Conservation (phyloP, 495 filamentous ascomycete genomes). For the Trichoderma parareesei region DNA sequence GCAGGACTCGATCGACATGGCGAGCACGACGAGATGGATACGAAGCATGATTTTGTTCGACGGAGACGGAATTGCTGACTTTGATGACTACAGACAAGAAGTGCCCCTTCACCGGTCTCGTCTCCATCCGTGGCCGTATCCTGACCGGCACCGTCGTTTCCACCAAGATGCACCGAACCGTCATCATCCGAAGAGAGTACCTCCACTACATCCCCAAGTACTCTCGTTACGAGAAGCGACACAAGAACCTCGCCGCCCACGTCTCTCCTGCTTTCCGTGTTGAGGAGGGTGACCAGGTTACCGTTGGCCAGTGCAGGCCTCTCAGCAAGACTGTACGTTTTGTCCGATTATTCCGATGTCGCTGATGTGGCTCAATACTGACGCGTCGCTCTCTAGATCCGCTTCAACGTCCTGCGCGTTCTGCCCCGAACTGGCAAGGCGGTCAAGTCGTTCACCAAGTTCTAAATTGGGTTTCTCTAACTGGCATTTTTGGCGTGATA, state of each 20-base stretch:
- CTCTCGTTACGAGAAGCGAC: slow-evolving; percentile 97
- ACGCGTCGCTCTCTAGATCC: slow-evolving; percentile 52
- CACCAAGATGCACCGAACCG: slow-evolving; percentile 99
- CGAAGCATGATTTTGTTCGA: neutral
- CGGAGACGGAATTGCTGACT: slow-evolving; percentile 8
- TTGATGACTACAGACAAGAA: slow-evolving; percentile 80
- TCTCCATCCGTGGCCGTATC: slow-evolving; percentile 99
- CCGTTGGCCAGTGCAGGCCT: slow-evolving; percentile 97
- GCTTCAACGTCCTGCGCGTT: slow-evolving; percentile 98
- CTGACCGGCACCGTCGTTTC: slow-evolving; percentile 96
- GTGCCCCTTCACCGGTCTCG: slow-evolving; percentile 97
- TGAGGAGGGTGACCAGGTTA: slow-evolving; percentile 97
- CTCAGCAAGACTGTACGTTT: slow-evolving; percentile 93
- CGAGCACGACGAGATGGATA: neutral
- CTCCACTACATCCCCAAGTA: slow-evolving; percentile 99
- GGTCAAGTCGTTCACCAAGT: slow-evolving; percentile 97
- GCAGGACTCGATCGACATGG: neutral
- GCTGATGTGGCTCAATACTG: slow-evolving; percentile 12
- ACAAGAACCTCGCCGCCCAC: slow-evolving; percentile 99
- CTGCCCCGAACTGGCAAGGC: slow-evolving; percentile 92
- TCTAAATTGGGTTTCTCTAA: slow-evolving; percentile 55
- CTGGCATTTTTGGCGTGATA: slow-evolving; percentile 44
- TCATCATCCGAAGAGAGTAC: slow-evolving; percentile 99
- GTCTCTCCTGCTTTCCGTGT: slow-evolving; percentile 99
- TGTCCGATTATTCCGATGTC: neutral